Conservation (phyloP, 495 filamentous ascomycete species). For the Talaromyces thailandensis region DNA sequence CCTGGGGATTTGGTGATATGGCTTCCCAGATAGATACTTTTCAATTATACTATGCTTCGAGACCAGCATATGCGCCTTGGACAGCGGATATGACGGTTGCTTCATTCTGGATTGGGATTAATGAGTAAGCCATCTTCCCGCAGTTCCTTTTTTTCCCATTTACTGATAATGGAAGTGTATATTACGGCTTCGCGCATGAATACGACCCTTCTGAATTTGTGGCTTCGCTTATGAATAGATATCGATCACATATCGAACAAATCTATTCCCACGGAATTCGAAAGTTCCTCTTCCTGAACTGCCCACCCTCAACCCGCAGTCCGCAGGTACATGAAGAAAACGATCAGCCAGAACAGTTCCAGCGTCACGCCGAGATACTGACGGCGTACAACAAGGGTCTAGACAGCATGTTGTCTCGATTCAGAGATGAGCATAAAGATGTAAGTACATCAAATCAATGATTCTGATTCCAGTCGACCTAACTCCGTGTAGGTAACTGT, state of each 20-base stretch:
- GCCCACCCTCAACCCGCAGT: conserved; percentile 62
- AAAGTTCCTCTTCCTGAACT: conserved; percentile 68
- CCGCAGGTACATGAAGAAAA: conserved; percentile 38
- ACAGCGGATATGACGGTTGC: conserved; percentile 46
- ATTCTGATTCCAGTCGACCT: not conserved
- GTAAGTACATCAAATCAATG: conserved; percentile 10
- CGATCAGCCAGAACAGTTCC: conserved; percentile 10
- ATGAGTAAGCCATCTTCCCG: conserved; percentile 33
- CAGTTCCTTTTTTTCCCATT: not conserved
- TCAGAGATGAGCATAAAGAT: conserved; percentile 14
- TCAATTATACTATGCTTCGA: conserved; percentile 16
- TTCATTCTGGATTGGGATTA: conserved; percentile 61
- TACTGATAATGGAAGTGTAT: not conserved
- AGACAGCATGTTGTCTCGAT: conserved; percentile 16
- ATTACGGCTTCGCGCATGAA: not conserved
- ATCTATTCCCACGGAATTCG: conserved; percentile 57
- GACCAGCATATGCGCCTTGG: conserved; percentile 43
- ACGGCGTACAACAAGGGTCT: conserved; percentile 21
- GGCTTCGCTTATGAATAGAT: not conserved
- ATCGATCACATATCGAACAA: conserved; percentile 33
- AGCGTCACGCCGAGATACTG: conserved; percentile 21
- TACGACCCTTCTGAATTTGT: not conserved
- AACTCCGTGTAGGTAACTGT: conserved; percentile 11
- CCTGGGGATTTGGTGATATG: conserved; percentile 18
- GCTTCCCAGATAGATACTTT: conserved; percentile 22